Conservation (phyloP, 306 rosid genomes). For the Acacia confusa region DNA sequence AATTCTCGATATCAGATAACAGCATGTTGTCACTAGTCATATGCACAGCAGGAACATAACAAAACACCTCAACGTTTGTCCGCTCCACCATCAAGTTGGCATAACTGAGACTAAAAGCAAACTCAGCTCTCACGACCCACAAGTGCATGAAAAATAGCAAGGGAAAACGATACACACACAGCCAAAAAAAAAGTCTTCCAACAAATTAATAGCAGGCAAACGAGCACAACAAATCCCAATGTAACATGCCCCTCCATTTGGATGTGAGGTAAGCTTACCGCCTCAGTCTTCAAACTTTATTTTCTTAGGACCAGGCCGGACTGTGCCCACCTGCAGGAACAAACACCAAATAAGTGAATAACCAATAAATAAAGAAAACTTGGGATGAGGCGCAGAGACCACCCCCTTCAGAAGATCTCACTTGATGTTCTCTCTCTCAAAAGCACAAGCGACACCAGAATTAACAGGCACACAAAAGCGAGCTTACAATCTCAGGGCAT, state of each 20-base stretch:
- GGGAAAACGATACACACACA: not conserved
- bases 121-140: not conserved
- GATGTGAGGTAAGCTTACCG: conserved; percentile 12
- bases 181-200: not conserved
- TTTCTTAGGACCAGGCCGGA: conserved; percentile 81
- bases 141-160: not conserved
- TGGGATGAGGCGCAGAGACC: no score
- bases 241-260: not conserved
- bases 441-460: conserved; percentile 1
- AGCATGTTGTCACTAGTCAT: not conserved
- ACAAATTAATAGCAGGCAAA: not conserved
- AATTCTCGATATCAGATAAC: not conserved
- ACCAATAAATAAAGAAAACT: not conserved
- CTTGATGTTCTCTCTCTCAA: not conserved
- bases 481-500: conserved; percentile 87
- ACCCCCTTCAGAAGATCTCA: not conserved
- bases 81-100: not conserved
- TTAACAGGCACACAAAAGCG: not conserved
- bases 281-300: conserved; percentile 59
- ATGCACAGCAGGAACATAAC: not conserved
- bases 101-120: not conserved
- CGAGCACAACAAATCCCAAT: not conserved
- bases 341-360: not conserved
- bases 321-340: conserved; percentile 57
- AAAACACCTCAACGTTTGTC: not conserved